These are phyloP conservation scores for Phaeosphaeriaceae sp. DNA, from an alignment of 2,329 filamentous ascomycete genomes.

Conservation along the genomic window DNA sequence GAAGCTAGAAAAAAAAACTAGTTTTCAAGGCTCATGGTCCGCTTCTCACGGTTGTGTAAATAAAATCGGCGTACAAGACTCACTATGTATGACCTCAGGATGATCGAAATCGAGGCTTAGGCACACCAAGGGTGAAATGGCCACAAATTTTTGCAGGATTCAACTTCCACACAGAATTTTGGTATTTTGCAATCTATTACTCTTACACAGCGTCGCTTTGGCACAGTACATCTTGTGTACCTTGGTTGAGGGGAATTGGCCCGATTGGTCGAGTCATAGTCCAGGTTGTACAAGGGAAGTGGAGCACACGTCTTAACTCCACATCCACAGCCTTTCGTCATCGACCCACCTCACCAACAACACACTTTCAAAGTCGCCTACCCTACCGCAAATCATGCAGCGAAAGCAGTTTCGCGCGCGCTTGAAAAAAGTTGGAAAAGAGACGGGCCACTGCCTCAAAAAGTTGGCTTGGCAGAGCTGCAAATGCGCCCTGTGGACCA, in stretches of 20 bases:
- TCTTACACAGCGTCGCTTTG: not conserved
- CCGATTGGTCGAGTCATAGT: slow-evolving; percentile 3
- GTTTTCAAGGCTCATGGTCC: slow-evolving; percentile 32
- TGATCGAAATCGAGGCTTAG: slow-evolving; percentile 35
- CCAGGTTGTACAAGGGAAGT: not conserved
- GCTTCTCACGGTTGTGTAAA: slow-evolving; percentile 30
- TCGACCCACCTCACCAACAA: not conserved
- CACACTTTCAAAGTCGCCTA: not conserved
- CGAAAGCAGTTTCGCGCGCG: slow-evolving; percentile 7
- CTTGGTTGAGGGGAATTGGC: slow-evolving; percentile 2
- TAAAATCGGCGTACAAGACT: slow-evolving; percentile 24
- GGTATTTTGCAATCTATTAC: not conserved
- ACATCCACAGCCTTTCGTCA: not conserved
- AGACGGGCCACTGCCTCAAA: slow-evolving; percentile 10
- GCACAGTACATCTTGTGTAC: not conserved
- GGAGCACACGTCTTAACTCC: not conserved
- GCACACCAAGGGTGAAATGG: slow-evolving; percentile 15
- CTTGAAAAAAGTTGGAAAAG: slow-evolving; percentile 14
- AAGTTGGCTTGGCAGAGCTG: slow-evolving; percentile 14
- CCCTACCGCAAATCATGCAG: slow-evolving; percentile 3
- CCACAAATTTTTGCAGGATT: not conserved
- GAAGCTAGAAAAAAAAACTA: slow-evolving; percentile 21
- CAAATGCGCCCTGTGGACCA: slow-evolving; percentile 22
- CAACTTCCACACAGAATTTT: not conserved
- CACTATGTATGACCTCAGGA: too few species aligned